Conservation (phyloP, 116 monocot species). For the Dioscorea cayenensis region DNA sequence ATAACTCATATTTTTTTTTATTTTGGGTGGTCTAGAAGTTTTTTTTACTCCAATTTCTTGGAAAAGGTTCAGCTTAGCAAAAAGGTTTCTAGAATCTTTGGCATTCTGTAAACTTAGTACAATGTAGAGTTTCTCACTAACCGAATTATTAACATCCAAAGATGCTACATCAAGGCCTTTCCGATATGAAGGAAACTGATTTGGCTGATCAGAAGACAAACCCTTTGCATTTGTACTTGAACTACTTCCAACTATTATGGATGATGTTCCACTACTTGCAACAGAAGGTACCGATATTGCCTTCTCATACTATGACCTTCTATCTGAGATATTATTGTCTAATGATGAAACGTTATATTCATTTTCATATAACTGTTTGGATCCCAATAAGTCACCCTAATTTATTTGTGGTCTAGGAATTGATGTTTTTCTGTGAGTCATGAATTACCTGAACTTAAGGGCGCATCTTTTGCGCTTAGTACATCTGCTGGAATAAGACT, state of each 20-base stretch:
- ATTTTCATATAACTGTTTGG: conserved; percentile 9
- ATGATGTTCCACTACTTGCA: conserved; percentile 25
- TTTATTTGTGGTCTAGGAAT: conserved; percentile 14
- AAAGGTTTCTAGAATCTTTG: conserved; percentile 51
- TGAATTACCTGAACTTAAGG: conserved; percentile 30
- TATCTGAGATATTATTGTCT: conserved; percentile 14
- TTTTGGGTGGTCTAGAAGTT: conserved; percentile 26
- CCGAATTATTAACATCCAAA: conserved; percentile 6
- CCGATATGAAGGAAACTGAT: conserved; percentile 22
- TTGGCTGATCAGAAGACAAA: conserved; percentile 20
- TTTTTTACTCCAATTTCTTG: conserved; percentile 35
- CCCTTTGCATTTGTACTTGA: conserved; percentile 18
- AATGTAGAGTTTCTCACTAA: conserved; percentile 13
- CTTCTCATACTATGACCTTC: conserved; percentile 31
- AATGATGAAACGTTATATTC: conserved; percentile 11
- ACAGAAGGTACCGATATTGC: conserved; percentile 16
- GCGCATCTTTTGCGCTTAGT: conserved; percentile 51
- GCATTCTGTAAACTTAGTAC: conserved; percentile 26
- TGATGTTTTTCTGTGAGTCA: conserved; percentile 20
- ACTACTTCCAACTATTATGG: conserved; percentile 35
- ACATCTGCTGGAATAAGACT: conserved; percentile 92
- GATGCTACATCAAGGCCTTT: conserved; percentile 21
- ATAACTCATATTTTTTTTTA: conserved; percentile 45
- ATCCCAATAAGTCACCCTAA: conserved; percentile 10
- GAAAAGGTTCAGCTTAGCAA: conserved; percentile 91